These are phyloP conservation scores for Athelia psychrophila DNA, from an alignment of 1,284 basidiomycete species.

Conservation along the genomic window DNA sequence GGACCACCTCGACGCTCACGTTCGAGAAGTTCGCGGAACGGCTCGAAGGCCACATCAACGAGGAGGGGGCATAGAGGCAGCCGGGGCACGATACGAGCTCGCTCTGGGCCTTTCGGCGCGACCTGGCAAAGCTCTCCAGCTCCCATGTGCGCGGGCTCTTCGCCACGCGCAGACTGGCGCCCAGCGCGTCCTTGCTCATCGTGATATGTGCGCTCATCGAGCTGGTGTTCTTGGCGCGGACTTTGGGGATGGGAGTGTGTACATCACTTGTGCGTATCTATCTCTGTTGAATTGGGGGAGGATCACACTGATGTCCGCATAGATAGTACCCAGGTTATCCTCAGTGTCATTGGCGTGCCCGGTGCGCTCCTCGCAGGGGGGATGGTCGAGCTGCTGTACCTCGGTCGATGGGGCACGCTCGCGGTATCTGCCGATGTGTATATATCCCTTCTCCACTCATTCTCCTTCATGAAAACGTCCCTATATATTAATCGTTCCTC, in stretches of 20 bases:
- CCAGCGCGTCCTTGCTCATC: constrained; percentile 59
- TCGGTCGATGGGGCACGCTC: constrained; percentile 65
- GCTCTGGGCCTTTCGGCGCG: constrained; percentile 35
- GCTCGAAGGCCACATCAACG: constrained; percentile 6
- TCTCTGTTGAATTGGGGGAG: too few relatives aligned
- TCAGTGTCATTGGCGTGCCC: constrained; percentile 67
- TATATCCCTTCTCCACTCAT: too few relatives aligned
- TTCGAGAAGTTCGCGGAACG: constrained; percentile 43
- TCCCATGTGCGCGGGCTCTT: constrained; percentile 58
- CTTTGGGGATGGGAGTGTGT: constrained; percentile 59
- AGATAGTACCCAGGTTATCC: constrained; percentile 44
- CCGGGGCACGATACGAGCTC: constrained; percentile 31
- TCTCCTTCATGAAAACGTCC: constrained; percentile 27
- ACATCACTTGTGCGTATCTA: constrained; percentile 39
- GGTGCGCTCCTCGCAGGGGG: constrained; percentile 62
- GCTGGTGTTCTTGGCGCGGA: constrained; percentile 71
- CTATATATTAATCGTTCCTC: too few relatives aligned
- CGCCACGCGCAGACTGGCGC: constrained; percentile 58
- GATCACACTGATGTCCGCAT: too few relatives aligned
- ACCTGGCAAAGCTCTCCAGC: constrained; percentile 41
- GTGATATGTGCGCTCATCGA: constrained; percentile 70
- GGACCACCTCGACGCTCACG: constrained; percentile 40
- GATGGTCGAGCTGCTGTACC: constrained; percentile 53
- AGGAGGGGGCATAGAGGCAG: constrained; percentile 14
- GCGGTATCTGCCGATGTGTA: constrained; percentile 38